Percentiles rank a stretch among this genome's conserved stretches.
Evolutionary conservation across 2,329 filamentous ascomycete species (phyloP).

Genomic region (Elsinoe australis): DNA sequence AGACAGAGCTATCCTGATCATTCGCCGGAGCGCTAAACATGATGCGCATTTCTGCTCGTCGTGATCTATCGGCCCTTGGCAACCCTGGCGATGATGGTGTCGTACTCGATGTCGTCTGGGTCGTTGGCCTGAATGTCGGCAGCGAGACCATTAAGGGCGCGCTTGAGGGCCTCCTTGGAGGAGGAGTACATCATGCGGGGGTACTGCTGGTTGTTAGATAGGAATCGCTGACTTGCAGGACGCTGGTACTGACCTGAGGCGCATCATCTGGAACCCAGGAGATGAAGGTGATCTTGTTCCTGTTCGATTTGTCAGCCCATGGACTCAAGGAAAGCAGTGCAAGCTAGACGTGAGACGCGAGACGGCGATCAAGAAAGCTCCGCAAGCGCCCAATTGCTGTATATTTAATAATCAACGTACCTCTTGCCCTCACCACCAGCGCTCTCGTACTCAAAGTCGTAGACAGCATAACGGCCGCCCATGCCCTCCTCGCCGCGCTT

Average conservation of each 20-base stretch:
- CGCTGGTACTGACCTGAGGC: conserved; percentile 43
- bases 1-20: not conserved
- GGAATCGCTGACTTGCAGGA: too few species aligned
- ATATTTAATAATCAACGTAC: conserved; percentile 14
- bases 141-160: conserved; percentile 65
- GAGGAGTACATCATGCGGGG: conserved; percentile 87
- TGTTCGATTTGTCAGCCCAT: conserved; percentile 11
- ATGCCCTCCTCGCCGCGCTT: conserved; percentile 50
- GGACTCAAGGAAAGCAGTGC: too few species aligned
- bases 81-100: conserved; percentile 53
- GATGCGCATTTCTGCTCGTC: not conserved
- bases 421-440: conserved; percentile 64
- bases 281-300: conserved; percentile 71
- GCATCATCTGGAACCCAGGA: conserved; percentile 78
- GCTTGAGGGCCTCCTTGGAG: conserved; percentile 80
- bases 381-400: too few species aligned
- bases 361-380: too few species aligned
- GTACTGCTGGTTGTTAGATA: conserved; percentile 39
- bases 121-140: conserved; percentile 79
- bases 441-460: conserved; percentile 73
- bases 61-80: conserved; percentile 43
- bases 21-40: not conserved
- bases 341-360: too few species aligned
- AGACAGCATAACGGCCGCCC: conserved; percentile 75
- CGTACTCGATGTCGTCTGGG: conserved; percentile 71